Percentiles rank a stretch among this genome's conserved stretches.
Evolutionary conservation across 345 rosid species (phyloP).

Genomic region (Euphorbia lathyris): DNA sequence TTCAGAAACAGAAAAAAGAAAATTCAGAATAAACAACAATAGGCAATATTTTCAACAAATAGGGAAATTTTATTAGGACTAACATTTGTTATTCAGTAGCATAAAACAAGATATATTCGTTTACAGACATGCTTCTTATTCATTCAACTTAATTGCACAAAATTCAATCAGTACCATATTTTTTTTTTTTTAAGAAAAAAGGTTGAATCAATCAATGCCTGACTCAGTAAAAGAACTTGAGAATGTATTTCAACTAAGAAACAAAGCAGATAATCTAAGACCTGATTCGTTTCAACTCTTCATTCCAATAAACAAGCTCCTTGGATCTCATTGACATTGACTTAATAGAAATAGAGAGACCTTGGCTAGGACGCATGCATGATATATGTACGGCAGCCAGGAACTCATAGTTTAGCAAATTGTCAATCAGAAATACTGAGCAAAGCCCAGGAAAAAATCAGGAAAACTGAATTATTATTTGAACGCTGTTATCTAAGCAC

Average conservation of each 20-base stretch:
- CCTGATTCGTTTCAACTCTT: not conserved
- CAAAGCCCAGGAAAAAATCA: not conserved
- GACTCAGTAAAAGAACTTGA: not conserved
- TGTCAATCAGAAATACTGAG: not conserved
- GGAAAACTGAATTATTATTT: not conserved
- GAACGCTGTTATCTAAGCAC: not conserved
- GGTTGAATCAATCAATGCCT: not conserved
- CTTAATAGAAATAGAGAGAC: not conserved
- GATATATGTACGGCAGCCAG: not conserved
- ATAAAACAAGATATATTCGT: too few species aligned
- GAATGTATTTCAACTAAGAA: not conserved
- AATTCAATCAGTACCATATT: not conserved
- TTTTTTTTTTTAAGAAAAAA: too few species aligned
- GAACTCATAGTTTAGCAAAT: not conserved
- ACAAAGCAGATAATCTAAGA: not conserved
- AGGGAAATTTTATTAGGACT: not conserved
- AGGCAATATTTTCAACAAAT: not conserved
- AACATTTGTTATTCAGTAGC: not conserved
- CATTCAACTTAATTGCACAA: not conserved
- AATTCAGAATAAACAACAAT: not conserved
- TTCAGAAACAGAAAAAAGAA: not conserved
- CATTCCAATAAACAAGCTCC: not conserved
- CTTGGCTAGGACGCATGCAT: not conserved
- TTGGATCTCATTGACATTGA: not conserved
- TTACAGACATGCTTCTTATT: not conserved